Percentiles rank a stretch among this genome's conserved stretches.
Conservation (phyloP, 176 grass and related monocot genomes). For the Neostapfia colusana region DNA sequence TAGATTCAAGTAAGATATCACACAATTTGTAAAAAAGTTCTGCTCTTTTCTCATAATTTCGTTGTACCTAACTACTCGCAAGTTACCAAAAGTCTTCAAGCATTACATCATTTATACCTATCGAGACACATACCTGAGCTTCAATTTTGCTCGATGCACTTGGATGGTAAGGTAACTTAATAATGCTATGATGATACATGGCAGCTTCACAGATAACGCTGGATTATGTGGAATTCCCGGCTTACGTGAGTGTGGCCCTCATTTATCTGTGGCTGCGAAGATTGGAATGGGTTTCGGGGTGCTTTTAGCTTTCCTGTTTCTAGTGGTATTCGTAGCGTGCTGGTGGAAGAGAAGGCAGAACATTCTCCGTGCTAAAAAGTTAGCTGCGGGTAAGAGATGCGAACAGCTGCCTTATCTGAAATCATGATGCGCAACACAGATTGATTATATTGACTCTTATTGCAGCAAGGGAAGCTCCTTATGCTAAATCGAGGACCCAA, state of each 20-base stretch:
- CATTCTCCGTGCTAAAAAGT: conserved; percentile 73
- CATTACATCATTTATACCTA: not conserved
- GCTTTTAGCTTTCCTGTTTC: conserved; percentile 59
- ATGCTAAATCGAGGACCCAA: conserved; percentile 90
- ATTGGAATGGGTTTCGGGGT: conserved; percentile 76
- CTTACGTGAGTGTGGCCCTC: conserved; percentile 74
- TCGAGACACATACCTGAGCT: conserved; percentile 1
- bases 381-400: conserved; percentile 64
- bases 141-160: not conserved
- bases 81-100: not conserved
- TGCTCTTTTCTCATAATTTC: not conserved
- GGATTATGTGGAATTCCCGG: conserved; percentile 94
- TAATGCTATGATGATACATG: conserved; percentile 1
- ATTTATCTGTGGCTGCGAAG: conserved; percentile 83
- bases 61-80: not conserved
- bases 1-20: conserved; percentile 79
- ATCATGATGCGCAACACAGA: conserved; percentile 1
- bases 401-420: conserved; percentile 8
- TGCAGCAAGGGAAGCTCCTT: conserved; percentile 95
- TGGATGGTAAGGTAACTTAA: conserved; percentile 21
- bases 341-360: conserved; percentile 97
- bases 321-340: conserved; percentile 71
- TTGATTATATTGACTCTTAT: not conserved
- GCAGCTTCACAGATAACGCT: conserved; percentile 84
- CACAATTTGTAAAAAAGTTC: not conserved